Percentiles rank a stretch among this genome's conserved stretches.
Conservation (phyloP, 768 basidiomycete genomes). For the Neoboletus brunneissimus region DNA sequence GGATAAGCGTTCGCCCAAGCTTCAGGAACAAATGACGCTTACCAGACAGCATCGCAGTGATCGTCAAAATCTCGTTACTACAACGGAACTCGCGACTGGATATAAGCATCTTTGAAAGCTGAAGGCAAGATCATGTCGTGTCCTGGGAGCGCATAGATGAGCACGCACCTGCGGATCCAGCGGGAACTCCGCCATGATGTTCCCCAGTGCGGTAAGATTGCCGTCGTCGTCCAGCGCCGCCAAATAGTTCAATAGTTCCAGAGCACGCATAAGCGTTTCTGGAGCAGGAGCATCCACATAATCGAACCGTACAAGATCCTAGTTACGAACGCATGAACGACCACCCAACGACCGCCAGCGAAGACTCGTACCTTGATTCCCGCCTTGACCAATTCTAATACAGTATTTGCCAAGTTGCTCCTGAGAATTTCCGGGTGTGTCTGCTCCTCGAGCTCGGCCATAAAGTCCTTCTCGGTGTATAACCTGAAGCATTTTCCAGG, state of each 20-base stretch:
- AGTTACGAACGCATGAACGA: background rate
- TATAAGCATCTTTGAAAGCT: constrained; percentile 91
- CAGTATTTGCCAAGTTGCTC: constrained; percentile 90
- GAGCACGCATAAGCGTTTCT: constrained; percentile 94
- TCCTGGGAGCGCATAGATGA: background rate
- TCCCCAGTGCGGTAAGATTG: constrained; percentile 79
- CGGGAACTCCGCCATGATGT: constrained; percentile 97
- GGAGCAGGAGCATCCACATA: constrained; percentile 93
- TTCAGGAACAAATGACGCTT: constrained; percentile 14
- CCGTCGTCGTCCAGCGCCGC: constrained; percentile 94
- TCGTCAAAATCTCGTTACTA: constrained; percentile 92
- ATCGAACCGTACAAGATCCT: constrained; percentile 83
- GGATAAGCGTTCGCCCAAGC: background rate
- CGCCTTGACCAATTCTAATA: constrained; percentile 90
- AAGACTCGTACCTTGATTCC: constrained; percentile 67
- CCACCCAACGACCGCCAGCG: background rate
- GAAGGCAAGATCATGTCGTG: background rate
- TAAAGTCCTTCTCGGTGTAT: constrained; percentile 97
- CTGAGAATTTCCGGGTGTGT: constrained; percentile 95
- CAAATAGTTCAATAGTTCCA: constrained; percentile 91
- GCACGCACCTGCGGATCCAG: constrained; percentile 86
- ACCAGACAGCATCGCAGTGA: constrained; percentile 97
- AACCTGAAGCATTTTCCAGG: constrained; percentile 97
- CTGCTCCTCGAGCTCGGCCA: constrained; percentile 93
- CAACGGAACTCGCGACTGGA: constrained; percentile 93